These are phyloP conservation scores for Amphirosellinia nigrospora DNA, from an alignment of 495 filamentous ascomycete species.

Conservation along the genomic window DNA sequence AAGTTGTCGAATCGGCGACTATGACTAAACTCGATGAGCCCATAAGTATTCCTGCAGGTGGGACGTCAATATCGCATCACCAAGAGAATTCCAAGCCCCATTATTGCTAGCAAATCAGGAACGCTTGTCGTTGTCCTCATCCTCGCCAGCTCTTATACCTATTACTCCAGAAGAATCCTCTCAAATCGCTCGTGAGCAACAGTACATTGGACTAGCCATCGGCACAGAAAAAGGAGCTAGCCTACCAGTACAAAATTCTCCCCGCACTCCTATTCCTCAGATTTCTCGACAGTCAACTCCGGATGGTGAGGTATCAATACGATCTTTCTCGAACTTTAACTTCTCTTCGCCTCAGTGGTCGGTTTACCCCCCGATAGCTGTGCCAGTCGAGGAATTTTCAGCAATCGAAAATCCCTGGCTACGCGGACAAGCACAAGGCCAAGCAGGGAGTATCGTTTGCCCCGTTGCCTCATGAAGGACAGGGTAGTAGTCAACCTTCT, in stretches of 20 bases:
- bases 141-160: slow-evolving; percentile 1
- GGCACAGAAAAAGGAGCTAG: background rate
- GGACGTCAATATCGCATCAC: background rate
- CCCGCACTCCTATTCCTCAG: slow-evolving; percentile 15
- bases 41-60: background rate
- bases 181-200: background rate
- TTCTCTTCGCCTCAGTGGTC: slow-evolving; percentile 28
- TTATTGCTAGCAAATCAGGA: background rate
- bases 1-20: slow-evolving; percentile 2
- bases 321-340: slow-evolving; percentile 37
- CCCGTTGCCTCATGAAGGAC: slow-evolving; percentile 23
- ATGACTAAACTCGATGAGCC: background rate
- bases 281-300: slow-evolving; percentile 25
- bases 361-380: background rate
- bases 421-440: slow-evolving; percentile 18
- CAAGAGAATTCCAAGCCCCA: slow-evolving; percentile 16
- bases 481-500: slow-evolving; percentile 8
- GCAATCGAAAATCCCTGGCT: slow-evolving; percentile 13
- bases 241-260: background rate
- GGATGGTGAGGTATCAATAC: slow-evolving; percentile 35
- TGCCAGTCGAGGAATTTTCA: slow-evolving; percentile 25
- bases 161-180: background rate
- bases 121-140: background rate
- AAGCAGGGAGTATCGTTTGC: slow-evolving; percentile 37
- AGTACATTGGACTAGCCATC: background rate